Evolutionary conservation across 306 rosid genomes (phyloP), one percentile per base, ranked within the genome.

Genomic region (Lupinus albus): DNA sequence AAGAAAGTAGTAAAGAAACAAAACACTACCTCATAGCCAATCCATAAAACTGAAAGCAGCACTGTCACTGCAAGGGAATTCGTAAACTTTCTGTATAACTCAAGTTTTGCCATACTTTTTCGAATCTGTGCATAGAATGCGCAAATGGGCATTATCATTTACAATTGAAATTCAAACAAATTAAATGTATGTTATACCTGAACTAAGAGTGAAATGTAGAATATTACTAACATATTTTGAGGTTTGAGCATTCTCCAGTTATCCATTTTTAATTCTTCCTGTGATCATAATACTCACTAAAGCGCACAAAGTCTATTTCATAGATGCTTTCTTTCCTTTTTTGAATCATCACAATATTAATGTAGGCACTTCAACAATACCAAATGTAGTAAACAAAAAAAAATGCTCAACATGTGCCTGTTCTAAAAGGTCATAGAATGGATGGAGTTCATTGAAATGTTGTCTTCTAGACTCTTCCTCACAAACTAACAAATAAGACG

Each of bases 41-140:
- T 88, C 91, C 95, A 88, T 76, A 81, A 8, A 17, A 88, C 83
- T 15, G 95, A 88, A 49, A 85, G 84, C 70, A 88, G 74, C 68
- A 88, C 89, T 21, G 95, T 79, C 71, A 79, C 85, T 9, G 95
- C 95, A 81, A 88, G 91, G 65, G 78, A 76, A 80, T 88, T 85
- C n/a, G 95, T 85, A 75, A 88, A 88, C 57, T 82, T 88, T 77
- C 91, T 74, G 89, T 88, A 88, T 64, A 88, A 71, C 77, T 88
- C 89, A 70, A 88, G 91, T 78, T 88, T 88, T 57, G 80, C 87
- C 50, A 76, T 55, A 78, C 82, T 85, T 83, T 83, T 80, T 21
- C 91, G 85, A 45, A 78, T 76, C 91, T 87, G 86, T 15, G 48
- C 58, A 72, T 32, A 49, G 10, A 48, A 55, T 50, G 20, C 33